Evolutionary conservation across 2,329 filamentous ascomycete species (phyloP).

Genomic region (Blastomyces silverae): DNA sequence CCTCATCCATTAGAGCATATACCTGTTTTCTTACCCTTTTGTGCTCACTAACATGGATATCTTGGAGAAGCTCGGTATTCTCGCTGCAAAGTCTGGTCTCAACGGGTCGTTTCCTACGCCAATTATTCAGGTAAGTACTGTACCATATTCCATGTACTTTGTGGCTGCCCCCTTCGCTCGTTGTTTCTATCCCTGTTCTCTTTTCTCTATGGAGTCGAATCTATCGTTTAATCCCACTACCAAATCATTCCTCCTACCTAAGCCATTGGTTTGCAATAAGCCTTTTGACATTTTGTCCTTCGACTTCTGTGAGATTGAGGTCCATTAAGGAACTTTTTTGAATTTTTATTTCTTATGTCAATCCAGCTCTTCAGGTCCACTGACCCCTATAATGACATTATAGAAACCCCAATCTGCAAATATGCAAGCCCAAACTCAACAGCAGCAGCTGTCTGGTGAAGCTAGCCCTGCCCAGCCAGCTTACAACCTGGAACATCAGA

Average conservation of each 20-base stretch:
- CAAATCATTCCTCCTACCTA: background rate
- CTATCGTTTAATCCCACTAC: background rate
- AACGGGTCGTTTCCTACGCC: background rate
- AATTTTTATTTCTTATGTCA: background rate
- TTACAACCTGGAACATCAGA: slow-evolving; percentile 26
- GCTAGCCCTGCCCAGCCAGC: slow-evolving; percentile 22
- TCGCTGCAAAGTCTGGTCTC: slow-evolving; percentile 12
- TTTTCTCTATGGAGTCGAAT: background rate
- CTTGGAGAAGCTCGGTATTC: slow-evolving; percentile 18
- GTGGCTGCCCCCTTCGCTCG: background rate
- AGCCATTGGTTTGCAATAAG: background rate
- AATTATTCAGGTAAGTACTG: slow-evolving; percentile 5
- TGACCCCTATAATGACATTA: background rate
- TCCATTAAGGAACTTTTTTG: background rate
- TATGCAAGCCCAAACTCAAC: slow-evolving; percentile 28
- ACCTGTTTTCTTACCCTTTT: background rate
- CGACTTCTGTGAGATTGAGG: background rate
- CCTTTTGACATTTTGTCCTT: background rate
- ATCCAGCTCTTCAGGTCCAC: background rate
- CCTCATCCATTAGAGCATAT: slow-evolving; percentile 2
- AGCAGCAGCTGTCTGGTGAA: slow-evolving; percentile 26
- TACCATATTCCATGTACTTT: background rate
- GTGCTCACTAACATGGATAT: slow-evolving; percentile 17
- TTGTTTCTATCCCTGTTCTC: background rate
- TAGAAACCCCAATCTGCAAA: slow-evolving; percentile 15